A percentile compares a stretch with the other conserved stretches of the same genome.
phyloP scores from a whole-genome alignment of 306 rosid genomes.

The Ochetophila trinervis region DNA sequence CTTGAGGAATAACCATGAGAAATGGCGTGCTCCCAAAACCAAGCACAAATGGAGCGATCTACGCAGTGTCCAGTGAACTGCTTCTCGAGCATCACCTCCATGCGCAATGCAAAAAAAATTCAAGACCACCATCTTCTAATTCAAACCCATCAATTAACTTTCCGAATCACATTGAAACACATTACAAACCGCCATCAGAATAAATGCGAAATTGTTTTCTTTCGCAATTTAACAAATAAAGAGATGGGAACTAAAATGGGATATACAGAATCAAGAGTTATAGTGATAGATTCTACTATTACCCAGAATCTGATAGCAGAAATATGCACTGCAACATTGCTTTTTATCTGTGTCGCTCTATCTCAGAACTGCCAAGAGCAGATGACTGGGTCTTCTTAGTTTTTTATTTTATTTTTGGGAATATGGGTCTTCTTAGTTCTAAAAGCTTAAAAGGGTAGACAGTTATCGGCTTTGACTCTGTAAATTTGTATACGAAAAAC shows the following conservation, averaged over 20 bases:
- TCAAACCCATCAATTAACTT: slow-evolving; percentile 7
- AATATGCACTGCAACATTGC: slow-evolving; percentile 93
- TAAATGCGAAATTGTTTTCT: background rate
- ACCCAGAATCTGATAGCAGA: slow-evolving; percentile 98
- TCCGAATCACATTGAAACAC: background rate
- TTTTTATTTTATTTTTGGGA: too few species aligned
- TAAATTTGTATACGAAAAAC: too few species aligned
- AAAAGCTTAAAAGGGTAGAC: background rate
- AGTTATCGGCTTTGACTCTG: too few species aligned
- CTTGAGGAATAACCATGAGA: slow-evolving; percentile 78
- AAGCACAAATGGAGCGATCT: slow-evolving; percentile 84
- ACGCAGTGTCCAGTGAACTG: slow-evolving; percentile 95
- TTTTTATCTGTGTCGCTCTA: slow-evolving; percentile 2
- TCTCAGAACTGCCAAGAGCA: background rate
- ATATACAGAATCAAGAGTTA: background rate
- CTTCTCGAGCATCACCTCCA: slow-evolving; percentile 94
- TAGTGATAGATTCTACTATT: too few species aligned
- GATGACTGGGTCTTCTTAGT: background rate
- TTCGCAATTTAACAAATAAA: background rate
- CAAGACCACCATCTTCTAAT: background rate
- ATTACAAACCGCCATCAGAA: background rate
- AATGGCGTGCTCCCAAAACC: slow-evolving; percentile 88
- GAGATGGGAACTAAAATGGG: background rate
- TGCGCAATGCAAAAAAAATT: slow-evolving; percentile 25
- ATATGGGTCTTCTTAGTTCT: too few species aligned